Base-by-base conservation (phyloP, 345 rosid genomes). In the Sonneratia caseolaris region DNA sequence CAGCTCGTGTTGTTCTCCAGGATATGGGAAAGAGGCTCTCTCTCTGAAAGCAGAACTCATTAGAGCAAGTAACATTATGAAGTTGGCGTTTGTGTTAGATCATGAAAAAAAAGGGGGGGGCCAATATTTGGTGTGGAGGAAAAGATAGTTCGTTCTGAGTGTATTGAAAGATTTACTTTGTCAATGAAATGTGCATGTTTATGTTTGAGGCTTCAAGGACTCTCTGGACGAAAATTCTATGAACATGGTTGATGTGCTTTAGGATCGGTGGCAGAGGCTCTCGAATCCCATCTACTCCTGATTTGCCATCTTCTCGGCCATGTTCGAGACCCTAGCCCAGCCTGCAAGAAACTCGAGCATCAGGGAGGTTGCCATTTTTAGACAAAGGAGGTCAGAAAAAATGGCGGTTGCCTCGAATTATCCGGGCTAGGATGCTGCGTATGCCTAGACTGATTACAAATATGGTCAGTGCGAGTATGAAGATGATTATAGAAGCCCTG, bases 211-310 rank as follows among this genome's bases (percentile, higher is more conserved):
- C 3, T 47, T 8, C 51, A 47, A 47, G 51, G 51, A 11, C 51
- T 10, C 15, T 47, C 11, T 51, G 57, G 57, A 51, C 57, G 7
- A 51, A 15, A 18, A 51, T 18, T 18, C 57, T 51, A 7, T 27
- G 57, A 51, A 4, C 43, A 8, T 4, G 7, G 9, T 40, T 3
- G 3, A 15, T 11, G 3, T 51, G 59, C 10, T 18, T 81, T 68
- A 83, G 62, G 81, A 73, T 4, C 73, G 76, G 64, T 72, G 45
- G 70, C 93, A 89, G 32, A 89, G 84, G 77, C 82, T 80, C 61
- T 89, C 83, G 48, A 89, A 89, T 9, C 93, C 93, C 93, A 89
- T 89, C 43, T 89, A 89, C 61, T 89, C 93, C 15, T 69, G 55
- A 47, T 82, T 86, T 73, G 75, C 81, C 79, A 89, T 72, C 79